phyloP scores from a whole-genome alignment of 306 rosid species.

The Argentina anserina region DNA sequence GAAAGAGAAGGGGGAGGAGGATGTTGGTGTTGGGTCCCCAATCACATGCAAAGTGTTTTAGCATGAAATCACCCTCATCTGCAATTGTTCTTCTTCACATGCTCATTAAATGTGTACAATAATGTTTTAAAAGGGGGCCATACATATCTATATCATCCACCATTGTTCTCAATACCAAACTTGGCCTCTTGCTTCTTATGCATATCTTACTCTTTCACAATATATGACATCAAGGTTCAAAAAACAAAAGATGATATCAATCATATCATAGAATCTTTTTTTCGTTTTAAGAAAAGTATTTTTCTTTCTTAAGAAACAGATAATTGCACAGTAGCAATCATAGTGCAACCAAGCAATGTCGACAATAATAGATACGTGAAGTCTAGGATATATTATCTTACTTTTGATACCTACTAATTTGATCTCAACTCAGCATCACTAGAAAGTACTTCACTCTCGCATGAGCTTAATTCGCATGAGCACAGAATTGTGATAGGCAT shows the following conservation, averaged over 20 bases:
- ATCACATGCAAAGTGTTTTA: conserved; percentile 73
- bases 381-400: too few relatives aligned
- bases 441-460: too few relatives aligned
- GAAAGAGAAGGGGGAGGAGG: conserved; percentile 18
- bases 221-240: neutral
- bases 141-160: neutral
- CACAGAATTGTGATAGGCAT: too few relatives aligned
- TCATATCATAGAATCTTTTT: neutral
- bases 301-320: neutral
- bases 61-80: conserved; percentile 31
- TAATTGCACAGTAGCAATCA: neutral
- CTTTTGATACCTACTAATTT: too few relatives aligned
- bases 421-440: too few relatives aligned
- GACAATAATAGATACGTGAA: too few relatives aligned
- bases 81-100: conserved; percentile 60
- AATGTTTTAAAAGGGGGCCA: conserved; percentile 35
- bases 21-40: conserved; percentile 32
- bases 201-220: neutral
- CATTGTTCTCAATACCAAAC: neutral
- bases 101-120: conserved; percentile 56
- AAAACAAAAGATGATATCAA: neutral
- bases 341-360: neutral
- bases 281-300: neutral
- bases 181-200: neutral
- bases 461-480: too few relatives aligned